Base-by-base conservation (phyloP, 768 basidiomycete species). In the Hydnomerulius pinastri region DNA sequence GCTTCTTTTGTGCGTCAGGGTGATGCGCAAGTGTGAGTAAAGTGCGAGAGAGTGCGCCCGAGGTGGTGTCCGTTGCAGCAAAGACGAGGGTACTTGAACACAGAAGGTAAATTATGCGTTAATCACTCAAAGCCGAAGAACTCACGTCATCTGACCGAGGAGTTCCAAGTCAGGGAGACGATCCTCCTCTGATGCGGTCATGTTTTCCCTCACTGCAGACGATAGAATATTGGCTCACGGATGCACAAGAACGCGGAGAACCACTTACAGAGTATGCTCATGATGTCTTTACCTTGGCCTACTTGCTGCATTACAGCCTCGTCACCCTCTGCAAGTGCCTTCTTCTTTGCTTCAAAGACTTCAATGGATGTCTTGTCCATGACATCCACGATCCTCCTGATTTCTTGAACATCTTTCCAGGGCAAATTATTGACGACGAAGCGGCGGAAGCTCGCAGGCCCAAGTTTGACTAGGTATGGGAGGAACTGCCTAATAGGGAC, bases 91-190 rank as follows among this genome's bases (percentile, higher is more conserved):
- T 71, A 41, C 72, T 73, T n/a, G n/a, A n/a, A 45, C 6, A 44
- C 4, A 41, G 25, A 44, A 11, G 13, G n/a, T n/a, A n/a, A n/a
- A n/a, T n/a, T n/a, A n/a, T n/a, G n/a, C n/a, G n/a, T n/a, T n/a
- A n/a, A n/a, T n/a, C n/a, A n/a, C n/a, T n/a, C n/a, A n/a, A n/a
- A n/a, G 21, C 15, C 29, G 10, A 11, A 21, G 6, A 2, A 39
- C 72, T 33, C 39, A 70, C 72, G 70, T 72, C 51, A 75, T 71
- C 46, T 74, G 73, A 1, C 71, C 74, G 4, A 71, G 48, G 7
- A 74, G 53, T 38, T 74, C 73, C 8, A 60, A 61, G 2, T 74
- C 69, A 1, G 61, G 61, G 36, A 74, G 63, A 17, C 54, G 57
- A 17, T 73, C 72, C 2, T 52, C 46, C 25, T 62, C 64, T n/a